These are phyloP conservation scores for Aspergillus neotritici DNA, from an alignment of 2,329 filamentous ascomycete genomes.

Conservation along the genomic window DNA sequence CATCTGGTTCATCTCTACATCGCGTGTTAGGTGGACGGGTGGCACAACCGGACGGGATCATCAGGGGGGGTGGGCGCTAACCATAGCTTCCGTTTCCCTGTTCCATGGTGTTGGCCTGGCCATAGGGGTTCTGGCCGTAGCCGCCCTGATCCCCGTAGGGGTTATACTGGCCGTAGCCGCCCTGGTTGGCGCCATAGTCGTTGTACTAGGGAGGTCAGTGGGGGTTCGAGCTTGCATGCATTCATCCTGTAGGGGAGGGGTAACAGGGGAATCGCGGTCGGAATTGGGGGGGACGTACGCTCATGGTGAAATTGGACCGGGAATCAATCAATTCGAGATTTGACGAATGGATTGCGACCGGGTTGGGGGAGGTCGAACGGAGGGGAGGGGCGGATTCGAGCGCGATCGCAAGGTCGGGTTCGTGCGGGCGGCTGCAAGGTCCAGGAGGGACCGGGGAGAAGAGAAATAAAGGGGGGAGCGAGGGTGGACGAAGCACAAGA, in stretches of 20 bases:
- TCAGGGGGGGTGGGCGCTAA: slow-evolving; percentile 9
- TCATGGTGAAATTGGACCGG: slow-evolving; percentile 10
- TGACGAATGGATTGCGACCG: too few relatives aligned
- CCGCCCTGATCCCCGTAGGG: slow-evolving; percentile 42
- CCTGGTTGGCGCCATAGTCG: slow-evolving; percentile 26
- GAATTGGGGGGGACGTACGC: slow-evolving; percentile 8
- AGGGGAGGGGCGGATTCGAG: too few relatives aligned
- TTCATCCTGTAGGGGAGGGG: background rate
- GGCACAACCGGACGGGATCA: background rate
- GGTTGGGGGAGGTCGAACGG: too few relatives aligned
- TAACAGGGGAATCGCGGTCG: background rate
- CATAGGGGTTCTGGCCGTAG: slow-evolving; percentile 23
- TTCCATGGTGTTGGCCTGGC: slow-evolving; percentile 26
- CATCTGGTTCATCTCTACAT: slow-evolving; percentile 42
- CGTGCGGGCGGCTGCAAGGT: background rate
- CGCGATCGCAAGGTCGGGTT: background rate
- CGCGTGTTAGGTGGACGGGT: slow-evolving; percentile 8
- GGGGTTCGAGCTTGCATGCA: slow-evolving; percentile 12
- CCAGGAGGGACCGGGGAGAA: background rate
- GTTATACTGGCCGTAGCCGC: slow-evolving; percentile 52
- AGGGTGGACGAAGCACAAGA: background rate
- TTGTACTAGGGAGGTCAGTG: slow-evolving; percentile 22
- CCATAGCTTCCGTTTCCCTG: slow-evolving; percentile 35
- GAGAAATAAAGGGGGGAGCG: slow-evolving; percentile 3
- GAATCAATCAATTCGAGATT: too few relatives aligned